These are phyloP conservation scores for Wickerhamomyces rabaulensis DNA, from an alignment of 805 yeast species.

Conservation along the genomic window DNA sequence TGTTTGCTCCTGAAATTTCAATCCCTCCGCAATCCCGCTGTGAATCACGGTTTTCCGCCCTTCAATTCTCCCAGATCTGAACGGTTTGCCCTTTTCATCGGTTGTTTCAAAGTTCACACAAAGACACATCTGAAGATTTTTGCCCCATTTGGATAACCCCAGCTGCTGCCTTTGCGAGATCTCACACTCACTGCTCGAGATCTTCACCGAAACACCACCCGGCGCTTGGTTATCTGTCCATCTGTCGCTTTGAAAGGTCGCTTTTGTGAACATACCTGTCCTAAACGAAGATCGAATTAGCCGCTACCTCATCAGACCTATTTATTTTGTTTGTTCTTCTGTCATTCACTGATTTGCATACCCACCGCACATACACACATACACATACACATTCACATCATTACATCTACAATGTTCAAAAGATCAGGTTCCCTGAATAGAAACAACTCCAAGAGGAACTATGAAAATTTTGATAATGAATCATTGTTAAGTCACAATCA, in stretches of 20 bases:
- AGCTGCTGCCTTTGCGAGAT: too few relatives aligned
- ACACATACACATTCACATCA: neutral
- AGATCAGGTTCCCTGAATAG: constrained; percentile 21
- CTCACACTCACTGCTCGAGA: too few relatives aligned
- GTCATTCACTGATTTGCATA: neutral
- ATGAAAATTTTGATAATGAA: constrained; percentile 27
- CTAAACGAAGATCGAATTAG: neutral
- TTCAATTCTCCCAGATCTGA: neutral
- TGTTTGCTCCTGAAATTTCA: too few relatives aligned
- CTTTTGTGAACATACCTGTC: too few relatives aligned
- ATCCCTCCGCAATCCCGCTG: neutral
- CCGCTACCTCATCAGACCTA: neutral
- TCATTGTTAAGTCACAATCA: constrained; percentile 23
- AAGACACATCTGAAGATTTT: neutral
- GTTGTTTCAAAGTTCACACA: neutral
- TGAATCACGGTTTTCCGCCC: neutral
- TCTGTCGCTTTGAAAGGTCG: neutral
- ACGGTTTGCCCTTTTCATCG: neutral
- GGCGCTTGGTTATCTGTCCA: neutral
- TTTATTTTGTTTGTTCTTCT: too few relatives aligned
- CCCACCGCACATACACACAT: neutral
- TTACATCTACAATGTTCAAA: constrained; percentile 16
- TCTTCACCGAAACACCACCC: neutral
- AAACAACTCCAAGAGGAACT: constrained; percentile 14
- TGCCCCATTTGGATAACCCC: neutral